Base-by-base conservation (phyloP, 2,329 filamentous ascomycete genomes). In the Fusarium odoratissimum region DNA sequence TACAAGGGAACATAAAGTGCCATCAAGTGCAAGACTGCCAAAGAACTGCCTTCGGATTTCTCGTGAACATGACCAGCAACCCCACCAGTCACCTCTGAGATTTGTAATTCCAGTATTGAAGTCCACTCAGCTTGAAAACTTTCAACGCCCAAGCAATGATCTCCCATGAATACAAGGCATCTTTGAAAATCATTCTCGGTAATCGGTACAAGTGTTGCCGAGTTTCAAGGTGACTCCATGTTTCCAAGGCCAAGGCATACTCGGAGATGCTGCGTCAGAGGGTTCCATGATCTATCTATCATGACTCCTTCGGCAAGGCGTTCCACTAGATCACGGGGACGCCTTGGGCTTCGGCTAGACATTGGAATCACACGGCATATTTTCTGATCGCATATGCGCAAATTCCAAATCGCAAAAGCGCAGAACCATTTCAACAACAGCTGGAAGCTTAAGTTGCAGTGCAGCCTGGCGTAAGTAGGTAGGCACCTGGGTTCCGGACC, bases 251-350 rank as follows among this genome's bases (percentile, higher is more conserved):
- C 52, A 28, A 60, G 60, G 60, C 60, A 60, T 42, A 60, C 37
- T 33, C 28, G n/a, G 38, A 16, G 28, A 13, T 35, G 14, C 38
- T 44, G n/a, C 31, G 33, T 23, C 28, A 31, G 25, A 28, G 21
- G 19, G 51, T 28, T 54, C 30, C 54, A 70, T 64, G 41, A 64
- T 46, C 67, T 51, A 56, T 65, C 38, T 51, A 55, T 69, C 38
- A 70, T 69, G 67, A 65, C 60, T 69, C 51, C 54, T 46, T 31
- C 13, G 38, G 51, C 42, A 44, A 55, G 65, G 59, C 51, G 42
- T 61, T 45, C 46, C 56, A 41, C 31, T 33, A 58, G 45, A 48
- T 40, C 44, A 40, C 38, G 12, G 63, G 21, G 44, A 57, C 40
- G 60, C 66, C 66, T 69, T 60, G 46, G 14, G 45, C 35, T 54